A percentile compares a stretch with the other conserved stretches of the same genome.
Conservation (phyloP, 2,329 filamentous ascomycete species). For the Fusarium bactridioides region DNA sequence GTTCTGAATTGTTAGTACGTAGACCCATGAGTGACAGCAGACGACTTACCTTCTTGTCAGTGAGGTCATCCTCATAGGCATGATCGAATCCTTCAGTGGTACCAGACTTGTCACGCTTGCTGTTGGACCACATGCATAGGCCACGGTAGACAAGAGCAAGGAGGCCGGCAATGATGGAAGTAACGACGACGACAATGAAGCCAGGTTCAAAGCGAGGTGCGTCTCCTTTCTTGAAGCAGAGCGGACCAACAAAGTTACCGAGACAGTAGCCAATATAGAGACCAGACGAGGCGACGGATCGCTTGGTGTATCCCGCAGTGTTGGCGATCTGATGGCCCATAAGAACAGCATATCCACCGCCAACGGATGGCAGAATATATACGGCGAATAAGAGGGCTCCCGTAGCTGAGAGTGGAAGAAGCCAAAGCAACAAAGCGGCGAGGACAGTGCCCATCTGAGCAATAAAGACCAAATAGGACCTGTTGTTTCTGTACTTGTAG, state of each 20-base stretch:
- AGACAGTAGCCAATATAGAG: slow-evolving; percentile 61
- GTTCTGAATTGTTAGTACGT: slow-evolving; percentile 9
- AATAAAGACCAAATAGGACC: slow-evolving; percentile 50
- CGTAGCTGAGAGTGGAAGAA: slow-evolving; percentile 18
- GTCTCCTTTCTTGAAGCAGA: slow-evolving; percentile 51
- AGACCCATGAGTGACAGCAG: rapidly evolving
- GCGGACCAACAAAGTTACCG: slow-evolving; percentile 55
- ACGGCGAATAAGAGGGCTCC: slow-evolving; percentile 40
- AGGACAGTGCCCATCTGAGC: slow-evolving; percentile 53
- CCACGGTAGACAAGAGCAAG: slow-evolving; percentile 54
- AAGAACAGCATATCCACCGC: slow-evolving; percentile 57
- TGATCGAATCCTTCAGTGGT: slow-evolving; percentile 59
- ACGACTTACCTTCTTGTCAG: slow-evolving; percentile 48
- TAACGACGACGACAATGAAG: slow-evolving; percentile 50
- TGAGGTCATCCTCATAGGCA: slow-evolving; percentile 61
- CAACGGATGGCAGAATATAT: slow-evolving; percentile 20
- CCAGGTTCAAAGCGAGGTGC: slow-evolving; percentile 51
- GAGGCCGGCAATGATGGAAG: slow-evolving; percentile 40
- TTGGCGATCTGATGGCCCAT: slow-evolving; percentile 54
- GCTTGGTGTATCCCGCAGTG: slow-evolving; percentile 61
- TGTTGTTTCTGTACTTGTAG: slow-evolving; percentile 46
- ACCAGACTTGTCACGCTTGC: slow-evolving; percentile 51
- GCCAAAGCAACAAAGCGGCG: slow-evolving; percentile 27
- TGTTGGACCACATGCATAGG: slow-evolving; percentile 55
- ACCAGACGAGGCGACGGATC: slow-evolving; percentile 56